Evolutionary conservation across 2,329 filamentous ascomycete species (phyloP).

Genomic region (Claviceps quebecensis): DNA sequence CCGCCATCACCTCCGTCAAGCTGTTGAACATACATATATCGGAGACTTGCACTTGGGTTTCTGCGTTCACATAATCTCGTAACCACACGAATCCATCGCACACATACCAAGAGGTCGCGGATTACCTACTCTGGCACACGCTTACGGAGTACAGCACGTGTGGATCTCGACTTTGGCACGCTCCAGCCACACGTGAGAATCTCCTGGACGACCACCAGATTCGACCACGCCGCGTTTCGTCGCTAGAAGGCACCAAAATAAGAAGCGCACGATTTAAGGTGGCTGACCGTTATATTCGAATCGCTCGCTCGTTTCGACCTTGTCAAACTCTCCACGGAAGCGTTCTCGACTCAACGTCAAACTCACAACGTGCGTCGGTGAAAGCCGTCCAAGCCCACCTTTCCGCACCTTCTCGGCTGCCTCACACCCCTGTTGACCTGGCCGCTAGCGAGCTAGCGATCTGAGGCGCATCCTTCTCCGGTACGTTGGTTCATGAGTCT

Average conservation of each 20-base stretch:
- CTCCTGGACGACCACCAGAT: no score
- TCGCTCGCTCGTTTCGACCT: background rate
- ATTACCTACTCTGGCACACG: background rate
- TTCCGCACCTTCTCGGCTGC: constrained; percentile 5
- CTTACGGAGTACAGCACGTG: constrained; percentile 4
- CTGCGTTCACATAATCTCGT: no score
- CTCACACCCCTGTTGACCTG: constrained; percentile 11
- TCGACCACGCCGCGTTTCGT: no score
- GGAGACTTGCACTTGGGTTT: no score
- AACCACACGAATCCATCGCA: background rate
- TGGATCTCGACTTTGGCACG: constrained; percentile 3
- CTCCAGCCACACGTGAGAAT: constrained; percentile 5
- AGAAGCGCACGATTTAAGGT: background rate
- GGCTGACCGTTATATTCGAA: background rate
- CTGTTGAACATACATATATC: no score
- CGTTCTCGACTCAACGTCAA: background rate
- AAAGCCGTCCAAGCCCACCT: background rate
- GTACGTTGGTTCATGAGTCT: constrained; percentile 6
- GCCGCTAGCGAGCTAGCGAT: constrained; percentile 10
- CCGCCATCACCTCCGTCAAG: no score
- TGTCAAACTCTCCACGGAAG: background rate
- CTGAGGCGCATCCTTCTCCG: constrained; percentile 6
- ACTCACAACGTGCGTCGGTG: background rate
- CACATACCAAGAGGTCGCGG: background rate
- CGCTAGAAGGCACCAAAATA: background rate